These are phyloP conservation scores for Podila minutissima DNA, from an alignment of 192 early-diverging fungal genomes.

Conservation along the genomic window DNA sequence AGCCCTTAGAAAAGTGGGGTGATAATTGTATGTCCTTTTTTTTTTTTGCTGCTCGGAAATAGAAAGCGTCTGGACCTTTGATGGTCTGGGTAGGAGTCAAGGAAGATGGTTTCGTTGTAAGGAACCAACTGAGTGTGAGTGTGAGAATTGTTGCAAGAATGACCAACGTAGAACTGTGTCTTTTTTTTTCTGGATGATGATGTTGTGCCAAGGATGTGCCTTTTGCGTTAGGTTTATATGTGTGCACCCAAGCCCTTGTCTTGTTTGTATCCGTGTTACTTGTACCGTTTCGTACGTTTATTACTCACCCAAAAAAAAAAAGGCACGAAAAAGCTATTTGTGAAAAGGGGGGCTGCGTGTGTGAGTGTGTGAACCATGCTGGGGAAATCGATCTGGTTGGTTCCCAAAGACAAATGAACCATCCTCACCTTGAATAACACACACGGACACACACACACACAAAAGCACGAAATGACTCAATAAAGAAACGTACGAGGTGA, in stretches of 20 bases:
- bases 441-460: not conserved
- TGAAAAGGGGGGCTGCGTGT: too few species aligned
- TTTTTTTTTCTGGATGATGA: not conserved
- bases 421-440: not conserved
- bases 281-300: not conserved
- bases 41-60: not conserved
- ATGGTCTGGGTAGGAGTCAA: too few species aligned
- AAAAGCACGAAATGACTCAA: not conserved
- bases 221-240: not conserved
- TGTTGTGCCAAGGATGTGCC: not conserved
- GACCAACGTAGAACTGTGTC: not conserved
- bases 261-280: conserved; percentile 5
- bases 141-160: too few species aligned
- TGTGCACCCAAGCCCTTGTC: not conserved
- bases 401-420: too few species aligned
- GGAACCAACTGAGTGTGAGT: too few species aligned
- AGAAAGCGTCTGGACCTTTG: too few species aligned
- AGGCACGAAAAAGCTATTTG: too few species aligned
- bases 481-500: too few species aligned
- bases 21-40: not conserved
- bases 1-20: too few species aligned
- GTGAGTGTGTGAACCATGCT: too few species aligned
- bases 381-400: too few species aligned
- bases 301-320: conserved; percentile 15
- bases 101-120: too few species aligned